Evolutionary conservation across 2,329 filamentous ascomycete genomes (phyloP), one percentile per base, ranked within the genome.

Genomic region (Claviceps paspali): DNA sequence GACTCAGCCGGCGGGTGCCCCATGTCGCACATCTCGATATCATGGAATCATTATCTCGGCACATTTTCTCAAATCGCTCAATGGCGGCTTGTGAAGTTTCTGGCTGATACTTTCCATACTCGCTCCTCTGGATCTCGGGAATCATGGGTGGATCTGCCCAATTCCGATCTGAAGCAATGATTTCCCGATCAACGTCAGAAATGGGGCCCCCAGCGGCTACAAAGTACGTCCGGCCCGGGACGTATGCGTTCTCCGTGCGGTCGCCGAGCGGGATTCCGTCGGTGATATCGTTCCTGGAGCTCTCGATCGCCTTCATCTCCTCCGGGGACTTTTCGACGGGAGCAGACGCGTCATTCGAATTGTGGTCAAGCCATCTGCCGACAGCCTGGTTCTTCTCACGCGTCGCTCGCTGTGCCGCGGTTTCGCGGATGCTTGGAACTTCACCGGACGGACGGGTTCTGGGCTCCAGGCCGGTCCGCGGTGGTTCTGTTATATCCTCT

Each of bases 11-110:
- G 6, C 73, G 68, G 2, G 79, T 84, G 12, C 79, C 79, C 65
- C 79, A 76, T 0, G 79, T 84, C 14, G 79, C 79, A 11, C 75
- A 68, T 43, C 71, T 63, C 2, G 75, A 79, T 8, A 76, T 54
- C 9, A 77, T 61, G 0, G 75, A 79, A 21, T 65, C 67, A 33
- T 63, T 74, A 43, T 76, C 70, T 15, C 61, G 62, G 38, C 59
- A 67, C 59, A 70, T 62, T 9, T 57, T 59, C 44, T 72, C 59
- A 38, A 69, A 75, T 28, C 48, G 60, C 30, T 62, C 60, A 15
- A 76, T 76, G 8, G 71, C 71, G 12, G 59, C 68, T 30, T 70
- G 61, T 1, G 71, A 67, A 1, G 64, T 62, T 36, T 62, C 54
- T 1, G 69, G 70, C 43, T 74, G 70, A 32, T 59, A 48, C 15